phyloP scores from a whole-genome alignment of 306 rosid species.

The Rosa chinensis region DNA sequence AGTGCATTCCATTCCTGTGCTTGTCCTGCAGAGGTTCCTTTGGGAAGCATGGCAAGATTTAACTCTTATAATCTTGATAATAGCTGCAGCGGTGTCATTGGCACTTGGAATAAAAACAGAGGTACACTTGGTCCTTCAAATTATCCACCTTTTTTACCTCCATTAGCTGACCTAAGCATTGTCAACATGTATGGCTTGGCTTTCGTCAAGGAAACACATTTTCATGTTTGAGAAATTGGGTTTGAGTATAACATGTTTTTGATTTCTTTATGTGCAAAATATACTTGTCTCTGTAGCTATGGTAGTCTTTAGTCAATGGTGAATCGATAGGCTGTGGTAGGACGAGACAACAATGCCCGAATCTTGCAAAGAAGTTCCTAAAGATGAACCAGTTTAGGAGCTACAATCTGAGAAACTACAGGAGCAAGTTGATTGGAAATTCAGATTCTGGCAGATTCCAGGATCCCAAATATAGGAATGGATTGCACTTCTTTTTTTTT shows the following conservation, averaged over 20 bases:
- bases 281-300: constrained; percentile 12
- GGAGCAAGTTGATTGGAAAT: not conserved
- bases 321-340: not conserved
- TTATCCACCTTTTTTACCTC: constrained; percentile 1
- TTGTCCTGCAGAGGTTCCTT: constrained; percentile 69
- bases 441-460: not conserved
- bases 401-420: not conserved
- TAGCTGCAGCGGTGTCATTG: constrained; percentile 87
- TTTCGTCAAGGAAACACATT: constrained; percentile 15
- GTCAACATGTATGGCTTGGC: constrained; percentile 15
- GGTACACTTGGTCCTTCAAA: constrained; percentile 41
- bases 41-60: constrained; percentile 99
- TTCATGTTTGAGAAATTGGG: constrained; percentile 8
- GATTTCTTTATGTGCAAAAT: constrained; percentile 1
- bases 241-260: constrained; percentile 6
- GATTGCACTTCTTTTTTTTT: not conserved
- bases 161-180: not conserved
- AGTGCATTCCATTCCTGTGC: constrained; percentile 8
- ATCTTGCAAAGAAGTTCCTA: not conserved
- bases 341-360: not conserved
- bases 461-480: not conserved
- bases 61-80: constrained; percentile 81
- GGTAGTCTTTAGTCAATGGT: not conserved
- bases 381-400: not conserved
- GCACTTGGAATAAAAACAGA: constrained; percentile 84